Evolutionary conservation across 2,329 filamentous ascomycete genomes (phyloP).

Genomic region (Ceratocystis colombiana): DNA sequence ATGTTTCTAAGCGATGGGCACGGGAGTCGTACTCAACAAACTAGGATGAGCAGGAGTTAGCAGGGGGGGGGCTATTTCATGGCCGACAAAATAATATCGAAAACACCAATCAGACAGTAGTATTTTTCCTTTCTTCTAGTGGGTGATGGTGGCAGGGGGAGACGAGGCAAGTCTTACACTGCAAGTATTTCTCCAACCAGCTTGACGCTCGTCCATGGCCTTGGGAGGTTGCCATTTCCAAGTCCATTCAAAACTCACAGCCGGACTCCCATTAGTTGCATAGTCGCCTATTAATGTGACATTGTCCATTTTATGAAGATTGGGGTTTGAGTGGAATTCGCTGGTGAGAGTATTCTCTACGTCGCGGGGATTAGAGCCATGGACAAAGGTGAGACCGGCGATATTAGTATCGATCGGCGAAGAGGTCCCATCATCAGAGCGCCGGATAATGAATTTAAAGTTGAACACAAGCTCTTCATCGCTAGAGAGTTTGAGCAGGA

Average conservation of each 20-base stretch:
- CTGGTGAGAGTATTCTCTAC: slow-evolving; percentile 88
- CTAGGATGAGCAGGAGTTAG: slow-evolving; percentile 34
- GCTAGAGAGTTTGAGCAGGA: slow-evolving; percentile 77
- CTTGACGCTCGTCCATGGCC: slow-evolving; percentile 65
- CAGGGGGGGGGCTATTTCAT: slow-evolving; percentile 27
- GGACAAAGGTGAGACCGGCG: slow-evolving; percentile 83
- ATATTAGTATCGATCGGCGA: slow-evolving; percentile 60
- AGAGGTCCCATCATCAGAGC: slow-evolving; percentile 43
- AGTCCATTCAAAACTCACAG: slow-evolving; percentile 83
- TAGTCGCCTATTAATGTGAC: slow-evolving; percentile 93
- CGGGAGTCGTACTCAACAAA: slow-evolving; percentile 96
- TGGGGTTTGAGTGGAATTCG: slow-evolving; percentile 94
- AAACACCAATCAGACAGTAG: too few relatives aligned
- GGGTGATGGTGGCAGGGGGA: not conserved
- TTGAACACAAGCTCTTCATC: slow-evolving; percentile 89
- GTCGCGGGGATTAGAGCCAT: slow-evolving; percentile 74
- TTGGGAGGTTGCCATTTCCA: slow-evolving; percentile 97
- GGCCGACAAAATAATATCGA: too few relatives aligned
- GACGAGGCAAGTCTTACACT: slow-evolving; percentile 47
- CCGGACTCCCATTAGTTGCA: slow-evolving; percentile 68
- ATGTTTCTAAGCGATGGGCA: slow-evolving; percentile 74
- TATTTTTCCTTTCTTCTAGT: not conserved
- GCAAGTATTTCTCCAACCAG: slow-evolving; percentile 92
- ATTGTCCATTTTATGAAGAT: slow-evolving; percentile 93
- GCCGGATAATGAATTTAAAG: slow-evolving; percentile 75